Percentiles rank a stretch among this genome's conserved stretches.
Conservation (phyloP, 345 rosid genomes). For the Eucalyptus globulus region DNA sequence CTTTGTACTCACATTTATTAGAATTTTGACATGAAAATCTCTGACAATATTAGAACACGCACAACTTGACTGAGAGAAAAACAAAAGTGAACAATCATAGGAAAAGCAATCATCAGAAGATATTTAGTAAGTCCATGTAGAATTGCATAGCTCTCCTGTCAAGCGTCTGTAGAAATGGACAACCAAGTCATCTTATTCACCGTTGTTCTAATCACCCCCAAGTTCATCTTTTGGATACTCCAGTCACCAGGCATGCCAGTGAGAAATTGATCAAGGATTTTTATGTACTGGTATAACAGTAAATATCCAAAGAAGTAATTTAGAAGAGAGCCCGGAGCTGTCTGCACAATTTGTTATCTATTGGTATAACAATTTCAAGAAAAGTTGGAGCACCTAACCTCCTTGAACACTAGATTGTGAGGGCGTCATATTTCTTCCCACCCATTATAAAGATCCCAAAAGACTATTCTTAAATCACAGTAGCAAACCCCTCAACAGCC, state of each 20-base stretch:
- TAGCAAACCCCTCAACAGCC: background rate
- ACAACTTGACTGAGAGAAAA: constrained; percentile 7
- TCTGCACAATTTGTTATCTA: background rate
- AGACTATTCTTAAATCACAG: background rate
- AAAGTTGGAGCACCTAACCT: background rate
- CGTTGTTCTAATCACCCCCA: background rate
- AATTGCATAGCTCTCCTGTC: background rate
- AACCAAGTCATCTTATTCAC: background rate
- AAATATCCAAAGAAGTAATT: background rate
- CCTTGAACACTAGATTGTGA: background rate
- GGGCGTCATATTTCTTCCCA: background rate
- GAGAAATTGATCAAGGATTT: background rate
- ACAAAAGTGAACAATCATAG: background rate
- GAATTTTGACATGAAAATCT: constrained; percentile 26
- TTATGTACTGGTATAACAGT: background rate
- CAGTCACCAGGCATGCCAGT: background rate
- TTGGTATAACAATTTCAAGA: background rate
- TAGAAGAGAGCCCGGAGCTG: background rate
- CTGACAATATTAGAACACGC: constrained; percentile 79
- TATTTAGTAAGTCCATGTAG: background rate
- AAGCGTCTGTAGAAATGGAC: background rate
- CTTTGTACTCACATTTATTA: background rate
- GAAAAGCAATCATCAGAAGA: background rate
- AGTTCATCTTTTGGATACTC: background rate
- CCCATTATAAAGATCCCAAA: background rate